These are phyloP conservation scores for Sporothrix brunneoviolacea DNA, from an alignment of 2,329 filamentous ascomycete species.

Conservation along the genomic window DNA sequence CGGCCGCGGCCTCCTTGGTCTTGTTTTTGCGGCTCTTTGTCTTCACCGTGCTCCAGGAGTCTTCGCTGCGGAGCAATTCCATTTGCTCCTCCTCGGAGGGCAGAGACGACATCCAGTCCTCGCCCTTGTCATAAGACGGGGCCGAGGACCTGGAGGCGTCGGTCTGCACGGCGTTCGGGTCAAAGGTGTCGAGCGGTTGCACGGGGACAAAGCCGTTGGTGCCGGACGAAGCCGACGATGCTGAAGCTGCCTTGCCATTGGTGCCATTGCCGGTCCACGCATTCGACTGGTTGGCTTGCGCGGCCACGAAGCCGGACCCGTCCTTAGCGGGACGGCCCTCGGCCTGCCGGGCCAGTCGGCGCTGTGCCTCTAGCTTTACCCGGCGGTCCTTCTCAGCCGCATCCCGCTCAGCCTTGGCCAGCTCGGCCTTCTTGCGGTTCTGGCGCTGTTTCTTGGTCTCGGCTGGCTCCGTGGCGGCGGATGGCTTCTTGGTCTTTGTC, in stretches of 20 bases:
- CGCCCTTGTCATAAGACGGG: slow-evolving; percentile 27
- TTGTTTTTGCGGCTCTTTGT: slow-evolving; percentile 36
- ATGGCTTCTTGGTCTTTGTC: slow-evolving; percentile 55
- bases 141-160: slow-evolving; percentile 23
- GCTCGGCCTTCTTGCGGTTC: slow-evolving; percentile 82
- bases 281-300: slow-evolving; percentile 29
- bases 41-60: slow-evolving; percentile 54
- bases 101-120: slow-evolving; percentile 44
- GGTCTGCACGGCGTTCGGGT: slow-evolving; percentile 25
- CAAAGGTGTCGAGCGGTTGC: slow-evolving; percentile 54
- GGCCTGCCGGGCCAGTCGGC: slow-evolving; percentile 70
- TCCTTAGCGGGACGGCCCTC: slow-evolving; percentile 81
- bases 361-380: slow-evolving; percentile 71
- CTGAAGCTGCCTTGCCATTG: slow-evolving; percentile 35
- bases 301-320: slow-evolving; percentile 54
- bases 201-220: slow-evolving; percentile 33
- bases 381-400: slow-evolving; percentile 75
- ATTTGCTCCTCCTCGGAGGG: slow-evolving; percentile 59
- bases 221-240: slow-evolving; percentile 26
- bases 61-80: slow-evolving; percentile 48
- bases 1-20: slow-evolving; percentile 33
- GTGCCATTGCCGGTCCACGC: slow-evolving; percentile 31
- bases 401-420: slow-evolving; percentile 65
- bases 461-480: slow-evolving; percentile 53
- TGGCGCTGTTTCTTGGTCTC: slow-evolving; percentile 96